Percentiles rank a stretch among this genome's conserved stretches.
phyloP scores from a whole-genome alignment of 2,329 filamentous ascomycete species.

The Chaetoscypha palmicola region DNA sequence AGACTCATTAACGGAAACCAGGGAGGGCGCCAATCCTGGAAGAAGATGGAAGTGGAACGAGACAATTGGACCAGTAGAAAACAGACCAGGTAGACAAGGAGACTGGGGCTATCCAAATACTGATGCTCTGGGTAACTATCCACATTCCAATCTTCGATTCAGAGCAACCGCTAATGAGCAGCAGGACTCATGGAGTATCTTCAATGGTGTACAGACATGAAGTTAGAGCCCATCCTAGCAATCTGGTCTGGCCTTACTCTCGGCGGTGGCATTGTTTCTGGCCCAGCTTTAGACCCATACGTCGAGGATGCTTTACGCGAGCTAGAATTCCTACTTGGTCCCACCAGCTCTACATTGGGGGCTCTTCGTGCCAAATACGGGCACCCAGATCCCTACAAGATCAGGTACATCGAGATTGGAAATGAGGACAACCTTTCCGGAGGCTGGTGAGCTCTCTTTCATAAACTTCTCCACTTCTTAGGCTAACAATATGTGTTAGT shows the following conservation, averaged over 20 bases:
- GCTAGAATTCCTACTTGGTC: slow-evolving; percentile 44
- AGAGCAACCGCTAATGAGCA: no score
- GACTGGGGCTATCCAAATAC: slow-evolving; percentile 39
- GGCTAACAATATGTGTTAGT: no score
- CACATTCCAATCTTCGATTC: no score
- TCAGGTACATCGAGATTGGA: slow-evolving; percentile 42
- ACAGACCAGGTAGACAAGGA: slow-evolving; percentile 32
- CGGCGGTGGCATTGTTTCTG: slow-evolving; percentile 31
- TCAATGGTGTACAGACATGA: slow-evolving; percentile 40
- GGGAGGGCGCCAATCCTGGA: no score
- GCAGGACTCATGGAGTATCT: slow-evolving; percentile 46
- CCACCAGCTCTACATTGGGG: slow-evolving; percentile 37
- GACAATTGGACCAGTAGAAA: slow-evolving; percentile 34
- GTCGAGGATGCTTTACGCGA: slow-evolving; percentile 43
- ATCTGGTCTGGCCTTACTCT: slow-evolving; percentile 43
- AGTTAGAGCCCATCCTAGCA: slow-evolving; percentile 39
- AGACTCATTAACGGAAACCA: no score
- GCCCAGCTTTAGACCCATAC: slow-evolving; percentile 38
- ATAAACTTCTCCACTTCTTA: no score
- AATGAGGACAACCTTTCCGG: slow-evolving; percentile 37
- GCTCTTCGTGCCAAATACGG: slow-evolving; percentile 41
- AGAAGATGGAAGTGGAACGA: slow-evolving; percentile 32
- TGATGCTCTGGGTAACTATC: slow-evolving; percentile 43
- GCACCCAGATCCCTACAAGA: slow-evolving; percentile 41
- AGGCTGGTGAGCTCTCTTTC: no score